phyloP scores from a whole-genome alignment of 73 alveolate species.

The Durusdinium trenchii region DNA sequence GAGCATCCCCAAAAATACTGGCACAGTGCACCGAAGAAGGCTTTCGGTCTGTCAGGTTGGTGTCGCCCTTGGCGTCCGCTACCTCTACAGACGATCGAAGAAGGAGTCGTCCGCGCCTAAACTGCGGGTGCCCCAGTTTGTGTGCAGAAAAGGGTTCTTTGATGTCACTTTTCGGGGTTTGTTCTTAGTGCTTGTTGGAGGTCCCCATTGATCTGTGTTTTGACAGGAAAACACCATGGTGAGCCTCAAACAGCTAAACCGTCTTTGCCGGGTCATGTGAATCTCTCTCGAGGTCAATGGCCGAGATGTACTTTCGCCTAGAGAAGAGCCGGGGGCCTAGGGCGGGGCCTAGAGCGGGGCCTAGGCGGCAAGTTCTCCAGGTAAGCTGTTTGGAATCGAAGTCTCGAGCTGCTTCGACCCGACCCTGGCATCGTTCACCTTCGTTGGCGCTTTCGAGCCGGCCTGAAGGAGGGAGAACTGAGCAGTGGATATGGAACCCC shows the following conservation, averaged over 20 bases:
- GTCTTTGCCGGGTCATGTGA: no score
- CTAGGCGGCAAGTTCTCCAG: no score
- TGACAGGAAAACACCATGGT: no score
- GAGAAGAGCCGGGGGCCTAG: slow-evolving; percentile 56
- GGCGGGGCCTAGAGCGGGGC: no score
- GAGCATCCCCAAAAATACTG: background rate
- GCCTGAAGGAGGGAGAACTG: no score
- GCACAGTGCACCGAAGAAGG: background rate
- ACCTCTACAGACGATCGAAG: background rate
- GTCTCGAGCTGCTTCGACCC: no score
- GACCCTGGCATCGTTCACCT: no score
- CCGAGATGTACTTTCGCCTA: slow-evolving; percentile 87
- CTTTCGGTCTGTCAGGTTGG: background rate
- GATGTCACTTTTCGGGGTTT: background rate
- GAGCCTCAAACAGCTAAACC: no score
- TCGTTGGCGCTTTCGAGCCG: no score
- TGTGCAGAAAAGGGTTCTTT: background rate
- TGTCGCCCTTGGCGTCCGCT: slow-evolving; percentile 18
- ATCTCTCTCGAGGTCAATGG: slow-evolving; percentile 57
- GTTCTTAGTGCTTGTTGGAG: background rate
- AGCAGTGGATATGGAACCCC: no score
- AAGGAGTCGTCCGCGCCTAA: background rate
- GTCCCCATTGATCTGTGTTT: no score
- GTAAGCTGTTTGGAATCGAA: no score
- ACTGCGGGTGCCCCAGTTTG: background rate